phyloP scores from a whole-genome alignment of 2,329 filamentous ascomycete genomes.

The Fusarium setosum region DNA sequence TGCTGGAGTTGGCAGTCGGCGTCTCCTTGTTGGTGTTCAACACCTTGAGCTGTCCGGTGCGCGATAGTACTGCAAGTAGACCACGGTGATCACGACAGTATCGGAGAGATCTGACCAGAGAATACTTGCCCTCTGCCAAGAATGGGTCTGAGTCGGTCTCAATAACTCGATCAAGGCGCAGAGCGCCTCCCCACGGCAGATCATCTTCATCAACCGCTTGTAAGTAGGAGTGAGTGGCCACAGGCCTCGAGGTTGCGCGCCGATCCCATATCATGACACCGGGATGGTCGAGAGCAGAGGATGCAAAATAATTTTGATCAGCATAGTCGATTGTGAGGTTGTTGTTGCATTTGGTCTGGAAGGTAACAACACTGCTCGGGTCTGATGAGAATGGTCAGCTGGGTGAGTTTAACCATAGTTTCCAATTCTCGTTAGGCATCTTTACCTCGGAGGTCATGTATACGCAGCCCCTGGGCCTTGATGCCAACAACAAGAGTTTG shows the following conservation, averaged over 20 bases:
- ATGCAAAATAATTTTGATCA: slow-evolving; percentile 87
- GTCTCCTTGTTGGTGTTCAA: slow-evolving; percentile 68
- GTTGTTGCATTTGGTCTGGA: slow-evolving; percentile 75
- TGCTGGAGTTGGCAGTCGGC: slow-evolving; percentile 55
- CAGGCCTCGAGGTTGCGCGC: slow-evolving; percentile 66
- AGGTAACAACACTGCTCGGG: slow-evolving; percentile 65
- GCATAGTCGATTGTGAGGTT: slow-evolving; percentile 82
- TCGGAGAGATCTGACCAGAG: slow-evolving; percentile 70
- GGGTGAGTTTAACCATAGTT: neutral
- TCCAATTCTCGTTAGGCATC: slow-evolving; percentile 3
- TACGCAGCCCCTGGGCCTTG: slow-evolving; percentile 77
- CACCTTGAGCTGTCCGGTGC: slow-evolving; percentile 72
- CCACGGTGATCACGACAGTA: slow-evolving; percentile 73
- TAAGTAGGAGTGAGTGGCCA: slow-evolving; percentile 65
- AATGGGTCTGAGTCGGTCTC: slow-evolving; percentile 64
- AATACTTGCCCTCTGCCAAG: slow-evolving; percentile 65
- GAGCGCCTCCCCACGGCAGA: slow-evolving; percentile 70
- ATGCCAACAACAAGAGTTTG: slow-evolving; percentile 81
- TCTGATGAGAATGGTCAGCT: slow-evolving; percentile 45
- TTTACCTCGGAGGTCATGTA: slow-evolving; percentile 84
- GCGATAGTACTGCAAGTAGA: slow-evolving; percentile 70
- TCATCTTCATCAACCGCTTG: slow-evolving; percentile 71
- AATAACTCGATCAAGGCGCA: slow-evolving; percentile 68
- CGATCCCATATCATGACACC: slow-evolving; percentile 84
- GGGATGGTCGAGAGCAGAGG: slow-evolving; percentile 79